Evolutionary conservation across 169 alveolate genomes (phyloP).

Genomic region (Fabrea salina): DNA sequence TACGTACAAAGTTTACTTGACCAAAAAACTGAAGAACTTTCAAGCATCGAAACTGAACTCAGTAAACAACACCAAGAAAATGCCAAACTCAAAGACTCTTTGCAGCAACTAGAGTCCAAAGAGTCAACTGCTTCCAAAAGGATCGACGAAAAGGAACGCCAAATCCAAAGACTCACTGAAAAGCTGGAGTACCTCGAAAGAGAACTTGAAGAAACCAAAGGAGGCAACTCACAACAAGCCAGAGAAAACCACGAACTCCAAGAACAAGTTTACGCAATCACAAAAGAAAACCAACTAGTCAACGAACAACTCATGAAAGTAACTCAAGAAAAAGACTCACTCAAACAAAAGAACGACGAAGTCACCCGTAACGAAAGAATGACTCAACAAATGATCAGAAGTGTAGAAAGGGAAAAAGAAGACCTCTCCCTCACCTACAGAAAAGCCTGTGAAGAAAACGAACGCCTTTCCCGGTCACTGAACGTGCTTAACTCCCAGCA

Average conservation of each 20-base stretch:
- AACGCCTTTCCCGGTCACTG: slow-evolving; percentile 14
- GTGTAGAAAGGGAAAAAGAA: slow-evolving; percentile 30
- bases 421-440: neutral
- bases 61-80: neutral
- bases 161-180: slow-evolving; percentile 1
- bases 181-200: neutral
- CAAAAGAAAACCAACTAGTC: slow-evolving; percentile 22
- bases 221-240: neutral
- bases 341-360: slow-evolving; percentile 3
- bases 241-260: neutral
- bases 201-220: neutral
- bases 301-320: slow-evolving; percentile 18
- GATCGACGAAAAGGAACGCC: neutral
- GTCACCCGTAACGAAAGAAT: neutral
- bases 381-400: neutral
- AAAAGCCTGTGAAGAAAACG: slow-evolving; percentile 37
- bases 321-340: slow-evolving; percentile 9
- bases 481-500: neutral
- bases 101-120: neutral
- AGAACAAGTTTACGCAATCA: slow-evolving; percentile 5
- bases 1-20: slow-evolving; percentile 14
- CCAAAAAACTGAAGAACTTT: slow-evolving; percentile 15
- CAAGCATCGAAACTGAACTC: neutral
- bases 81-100: neutral
- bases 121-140: slow-evolving; percentile 7